Conservation (phyloP, 1,284 basidiomycete species). For the Amylostereum chailletii region DNA sequence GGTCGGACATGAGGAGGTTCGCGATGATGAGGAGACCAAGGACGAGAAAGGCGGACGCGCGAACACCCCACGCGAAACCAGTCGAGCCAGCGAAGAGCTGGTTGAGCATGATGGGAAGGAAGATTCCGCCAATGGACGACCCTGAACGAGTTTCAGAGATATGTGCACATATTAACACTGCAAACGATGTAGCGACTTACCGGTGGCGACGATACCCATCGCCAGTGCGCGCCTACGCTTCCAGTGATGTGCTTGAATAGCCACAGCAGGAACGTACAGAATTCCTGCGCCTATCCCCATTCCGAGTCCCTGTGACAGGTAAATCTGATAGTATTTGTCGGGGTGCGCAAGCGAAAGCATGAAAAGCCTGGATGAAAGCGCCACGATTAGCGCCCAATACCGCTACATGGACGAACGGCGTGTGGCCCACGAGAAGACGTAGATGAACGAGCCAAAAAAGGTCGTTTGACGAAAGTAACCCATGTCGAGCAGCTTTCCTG, state of each 20-base stretch:
- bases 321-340: conserved; percentile 11
- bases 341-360: conserved; percentile 14
- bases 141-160: conserved; percentile 4
- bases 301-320: conserved; percentile 27
- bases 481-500: conserved; percentile 13
- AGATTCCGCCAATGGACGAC: conserved; percentile 17
- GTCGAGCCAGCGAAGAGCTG: conserved; percentile 24
- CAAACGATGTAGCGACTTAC: conserved; percentile 8
- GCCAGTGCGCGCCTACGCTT: conserved; percentile 33
- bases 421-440: conserved; percentile 3
- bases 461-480: conserved; percentile 13
- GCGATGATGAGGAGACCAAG: conserved; percentile 8
- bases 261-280: conserved; percentile 32
- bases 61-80: conserved; percentile 35
- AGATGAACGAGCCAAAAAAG: conserved; percentile 12
- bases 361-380: conserved; percentile 12
- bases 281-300: conserved; percentile 34
- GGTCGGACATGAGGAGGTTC: conserved; percentile 7
- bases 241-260: conserved; percentile 37
- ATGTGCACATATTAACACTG: background rate
- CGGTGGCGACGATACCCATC: conserved; percentile 33
- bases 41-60: conserved; percentile 11
- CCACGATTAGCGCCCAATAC: background rate
- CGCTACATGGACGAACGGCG: background rate
- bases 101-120: conserved; percentile 46